Base-by-base conservation (phyloP, 345 rosid species). In the Draba incana region DNA sequence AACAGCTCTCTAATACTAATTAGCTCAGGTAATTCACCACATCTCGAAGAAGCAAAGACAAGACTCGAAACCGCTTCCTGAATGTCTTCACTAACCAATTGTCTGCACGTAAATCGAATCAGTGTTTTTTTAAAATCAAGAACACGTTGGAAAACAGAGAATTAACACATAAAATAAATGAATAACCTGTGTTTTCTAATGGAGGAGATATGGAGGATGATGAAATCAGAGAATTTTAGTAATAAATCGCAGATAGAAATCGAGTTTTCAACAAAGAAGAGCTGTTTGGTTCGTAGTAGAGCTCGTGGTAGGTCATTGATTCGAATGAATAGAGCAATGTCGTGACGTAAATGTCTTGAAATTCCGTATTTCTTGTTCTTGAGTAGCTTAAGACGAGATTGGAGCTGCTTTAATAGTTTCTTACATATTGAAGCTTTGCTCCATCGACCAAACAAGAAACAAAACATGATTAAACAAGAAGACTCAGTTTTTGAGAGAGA, bases 11-110 rank as follows among this genome's bases (percentile, higher is more conserved):
- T 71, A 15, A 88, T 75, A 10, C 14, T 42, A 1, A 78, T 49
- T 54, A 94, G 88, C 80, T 94, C 95, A 6, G 86, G 96, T 51
- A 94, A 70, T 43, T 89, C 96, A 8, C 93, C 93, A 45, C 95
- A 87, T 62, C 96, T 84, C 5, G 92, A 79, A 27, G 97, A 94
- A 43, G 96, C 92, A 77, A 72, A 94, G 69, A 91, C 79, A 16
- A 89, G 88, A 69, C 82, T 94, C 7, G 97, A 91, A 82, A 89
- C 82, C n/a, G 96, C 96, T 83, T 91, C 96, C 3, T 84, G 87
- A 66, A 89, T 76, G 28, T 89, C 88, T 0, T 66, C 72, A 64
- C 87, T 82, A 12, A 86, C 86, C 71, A 84, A 77, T 51, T 82
- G 90, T 82, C 96, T 90, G 80, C 68, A 67, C 23, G 68, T 16